Conservation (phyloP, 2,329 filamentous ascomycete species). For the Apiospora hydei region DNA sequence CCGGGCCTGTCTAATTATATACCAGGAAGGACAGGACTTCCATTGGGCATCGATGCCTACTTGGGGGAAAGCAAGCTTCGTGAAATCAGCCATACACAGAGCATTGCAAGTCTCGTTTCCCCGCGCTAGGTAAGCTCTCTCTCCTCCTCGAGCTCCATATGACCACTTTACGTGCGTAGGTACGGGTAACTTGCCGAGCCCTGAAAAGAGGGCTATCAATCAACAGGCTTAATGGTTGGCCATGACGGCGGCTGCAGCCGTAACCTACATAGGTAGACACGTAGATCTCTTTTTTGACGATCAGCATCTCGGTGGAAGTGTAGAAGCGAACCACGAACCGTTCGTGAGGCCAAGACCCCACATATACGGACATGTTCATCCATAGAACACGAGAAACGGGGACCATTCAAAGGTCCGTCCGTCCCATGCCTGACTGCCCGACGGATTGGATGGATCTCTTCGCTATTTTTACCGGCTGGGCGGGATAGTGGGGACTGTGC, state of each 20-base stretch:
- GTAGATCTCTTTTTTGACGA: not conserved
- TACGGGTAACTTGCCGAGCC: not conserved
- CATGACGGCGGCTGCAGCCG: not conserved
- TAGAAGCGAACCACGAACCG: not conserved
- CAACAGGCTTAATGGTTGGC: not conserved
- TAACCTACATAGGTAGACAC: too few species aligned
- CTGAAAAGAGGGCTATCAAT: not conserved
- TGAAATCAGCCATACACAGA: conserved; percentile 5
- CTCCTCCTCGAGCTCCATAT: not conserved
- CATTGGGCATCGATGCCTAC: conserved; percentile 6
- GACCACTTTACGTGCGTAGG: not conserved
- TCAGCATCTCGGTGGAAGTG: not conserved
- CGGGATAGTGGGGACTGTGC: not conserved
- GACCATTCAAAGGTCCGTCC: not conserved
- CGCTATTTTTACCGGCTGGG: not conserved
- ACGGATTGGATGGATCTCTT: not conserved
- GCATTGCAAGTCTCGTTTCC: not conserved
- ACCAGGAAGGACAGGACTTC: not conserved
- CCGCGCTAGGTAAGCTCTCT: conserved; percentile 12
- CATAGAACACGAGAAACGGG: not conserved
- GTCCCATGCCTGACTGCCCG: not conserved
- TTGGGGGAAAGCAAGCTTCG: conserved; percentile 5
- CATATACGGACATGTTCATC: not conserved
- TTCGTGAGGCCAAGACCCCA: not conserved
- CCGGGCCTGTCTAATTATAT: not conserved